Evolutionary conservation across 129 eudicot species (phyloP), one percentile per base, ranked within the genome.

Genomic region (Lactuca sativa): DNA sequence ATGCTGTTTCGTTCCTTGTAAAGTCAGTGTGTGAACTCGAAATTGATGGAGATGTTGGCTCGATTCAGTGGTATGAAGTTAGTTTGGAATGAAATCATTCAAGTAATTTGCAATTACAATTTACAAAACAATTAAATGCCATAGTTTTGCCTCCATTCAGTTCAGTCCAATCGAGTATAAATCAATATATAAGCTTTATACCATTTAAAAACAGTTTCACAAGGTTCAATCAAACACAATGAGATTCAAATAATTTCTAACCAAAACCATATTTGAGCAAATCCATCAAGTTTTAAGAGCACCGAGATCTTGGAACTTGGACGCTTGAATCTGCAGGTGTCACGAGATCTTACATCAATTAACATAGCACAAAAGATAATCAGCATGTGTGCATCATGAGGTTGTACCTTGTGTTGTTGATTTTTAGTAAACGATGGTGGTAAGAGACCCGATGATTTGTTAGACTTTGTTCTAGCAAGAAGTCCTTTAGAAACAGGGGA

Each of bases 31-130:
- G 96, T 80, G 98, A 89, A 56, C 95, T 92, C 16, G 96, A 89
- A 82, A 85, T 92, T 8, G 88, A 86, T 73, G 96, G 98, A 32
- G 90, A 89, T 79, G 98, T 86, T 6, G 98, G 98, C 60, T 89
- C 98, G 0, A 47, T 89, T 74, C 98, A 92, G 14, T 92, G 98
- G 98, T 92, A 86, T 21, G 79, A 88, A 78, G 95, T 91, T 74
- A 86, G 91, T 18, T 83, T 91, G 72, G 85, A 91, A 41, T 78
- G 63, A 81, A 10, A 34, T 10, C 56, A 4, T 70, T 31, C 58
- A 31, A 62, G 32, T 12, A 38, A 12, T 55, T 75, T 57, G 59
- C 51, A 33, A 5, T 72, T 18, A 59, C 41, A 55, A 37, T 3
- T 72, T 18, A 62, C 41, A 52, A 61, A 62, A 44, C 34, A 70